Conservation (phyloP, 2,329 filamentous ascomycete genomes). For the Aspergillus neoniger region DNA sequence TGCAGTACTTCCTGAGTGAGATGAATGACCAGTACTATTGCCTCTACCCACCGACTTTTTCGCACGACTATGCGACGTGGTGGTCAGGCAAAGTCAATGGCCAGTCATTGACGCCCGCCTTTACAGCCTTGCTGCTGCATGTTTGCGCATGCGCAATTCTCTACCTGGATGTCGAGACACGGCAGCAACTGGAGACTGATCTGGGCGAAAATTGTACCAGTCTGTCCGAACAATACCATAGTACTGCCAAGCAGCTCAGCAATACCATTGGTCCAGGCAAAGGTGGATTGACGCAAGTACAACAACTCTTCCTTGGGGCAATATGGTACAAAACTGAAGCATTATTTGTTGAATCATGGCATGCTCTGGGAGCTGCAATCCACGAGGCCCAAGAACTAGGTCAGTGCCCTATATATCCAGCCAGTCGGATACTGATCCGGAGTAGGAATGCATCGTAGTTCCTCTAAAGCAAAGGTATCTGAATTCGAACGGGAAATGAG, state of each 20-base stretch:
- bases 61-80: conserved; percentile 50
- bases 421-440: not conserved
- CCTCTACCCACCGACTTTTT: conserved; percentile 50
- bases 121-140: conserved; percentile 51
- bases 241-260: conserved; percentile 48
- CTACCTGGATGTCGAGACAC: conserved; percentile 41
- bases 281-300: conserved; percentile 49
- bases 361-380: conserved; percentile 47
- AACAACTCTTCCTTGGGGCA: conserved; percentile 53
- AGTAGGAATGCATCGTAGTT: conserved; percentile 41
- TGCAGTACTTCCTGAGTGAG: conserved; percentile 50
- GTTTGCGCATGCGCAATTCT: conserved; percentile 51
- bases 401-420: conserved; percentile 13
- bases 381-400: conserved; percentile 54
- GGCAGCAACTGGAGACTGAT: conserved; percentile 49
- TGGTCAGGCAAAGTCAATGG: conserved; percentile 43
- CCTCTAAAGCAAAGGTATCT: conserved; percentile 35
- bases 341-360: conserved; percentile 53
- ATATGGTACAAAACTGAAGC: conserved; percentile 53
- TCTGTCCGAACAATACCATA: conserved; percentile 46
- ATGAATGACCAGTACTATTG: conserved; percentile 52
- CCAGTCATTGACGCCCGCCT: conserved; percentile 42
- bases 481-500: conserved; percentile 54
- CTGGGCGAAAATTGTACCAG: conserved; percentile 42
- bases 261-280: conserved; percentile 46